Conservation (phyloP, 73 alveolate genomes). For the Tetrahymena thermophila region DNA sequence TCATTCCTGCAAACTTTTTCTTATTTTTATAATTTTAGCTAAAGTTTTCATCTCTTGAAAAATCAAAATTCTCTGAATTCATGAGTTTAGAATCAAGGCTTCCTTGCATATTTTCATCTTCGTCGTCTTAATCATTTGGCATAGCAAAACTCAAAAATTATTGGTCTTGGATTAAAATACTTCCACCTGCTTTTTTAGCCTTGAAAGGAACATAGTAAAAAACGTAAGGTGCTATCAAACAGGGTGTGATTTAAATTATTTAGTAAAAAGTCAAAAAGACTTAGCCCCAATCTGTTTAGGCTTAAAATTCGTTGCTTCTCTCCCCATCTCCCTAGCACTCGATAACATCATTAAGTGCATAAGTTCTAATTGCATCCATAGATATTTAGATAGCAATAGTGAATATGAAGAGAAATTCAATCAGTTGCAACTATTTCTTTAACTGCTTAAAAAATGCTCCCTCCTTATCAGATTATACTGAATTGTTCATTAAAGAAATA, state of each 20-base stretch:
- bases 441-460: not conserved
- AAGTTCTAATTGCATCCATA: not conserved
- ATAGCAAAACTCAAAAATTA: not conserved
- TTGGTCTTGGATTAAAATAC: not conserved
- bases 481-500: not conserved
- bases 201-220: not conserved
- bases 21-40: not conserved
- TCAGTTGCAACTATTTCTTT: not conserved
- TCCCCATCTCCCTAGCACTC: not conserved
- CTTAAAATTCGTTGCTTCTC: not conserved
- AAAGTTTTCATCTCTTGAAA: not conserved
- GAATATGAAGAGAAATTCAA: not conserved
- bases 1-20: not conserved
- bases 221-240: not conserved
- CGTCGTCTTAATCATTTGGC: not conserved
- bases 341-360: not conserved
- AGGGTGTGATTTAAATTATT: not conserved
- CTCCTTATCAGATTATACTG: not conserved
- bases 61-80: not conserved
- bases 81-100: not conserved
- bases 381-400: not conserved
- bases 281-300: not conserved
- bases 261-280: not conserved
- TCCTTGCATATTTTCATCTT: not conserved
- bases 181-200: not conserved